phyloP scores from a whole-genome alignment of 2,329 filamentous ascomycete genomes.

The Sphaerulina vaccinii region DNA sequence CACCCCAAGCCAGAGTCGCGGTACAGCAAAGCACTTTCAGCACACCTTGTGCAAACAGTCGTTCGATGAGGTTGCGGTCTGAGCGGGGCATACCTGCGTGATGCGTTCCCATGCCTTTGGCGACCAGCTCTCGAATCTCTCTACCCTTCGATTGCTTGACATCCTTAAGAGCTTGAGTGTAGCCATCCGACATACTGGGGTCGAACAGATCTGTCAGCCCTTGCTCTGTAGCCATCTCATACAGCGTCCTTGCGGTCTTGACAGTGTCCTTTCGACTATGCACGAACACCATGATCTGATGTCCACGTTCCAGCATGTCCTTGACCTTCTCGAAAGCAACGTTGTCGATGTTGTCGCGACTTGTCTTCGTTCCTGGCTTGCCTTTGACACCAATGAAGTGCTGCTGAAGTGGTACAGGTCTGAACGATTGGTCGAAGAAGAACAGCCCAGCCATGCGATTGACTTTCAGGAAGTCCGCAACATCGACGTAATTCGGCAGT shows the following conservation, averaged over 20 bases:
- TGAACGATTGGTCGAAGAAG: constrained; percentile 95
- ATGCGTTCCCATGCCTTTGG: constrained; percentile 90
- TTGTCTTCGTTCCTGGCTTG: constrained; percentile 76
- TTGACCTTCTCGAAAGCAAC: constrained; percentile 91
- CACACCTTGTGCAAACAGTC: constrained; percentile 86
- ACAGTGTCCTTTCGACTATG: constrained; percentile 95
- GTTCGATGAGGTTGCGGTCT: constrained; percentile 93
- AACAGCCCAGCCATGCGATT: constrained; percentile 91
- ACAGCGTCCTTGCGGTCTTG: constrained; percentile 78
- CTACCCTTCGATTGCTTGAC: constrained; percentile 82
- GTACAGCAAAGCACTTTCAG: constrained; percentile 98
- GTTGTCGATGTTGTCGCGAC: constrained; percentile 83
- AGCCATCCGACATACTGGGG: constrained; percentile 72
- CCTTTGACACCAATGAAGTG: constrained; percentile 97
- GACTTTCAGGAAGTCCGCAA: constrained; percentile 94
- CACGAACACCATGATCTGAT: constrained; percentile 99
- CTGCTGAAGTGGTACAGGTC: constrained; percentile 92
- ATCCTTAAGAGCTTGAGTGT: constrained; percentile 75
- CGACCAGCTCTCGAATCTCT: constrained; percentile 83
- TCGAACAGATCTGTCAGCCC: constrained; percentile 80
- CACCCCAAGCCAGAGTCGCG: constrained; percentile 95
- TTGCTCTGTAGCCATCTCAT: constrained; percentile 82
- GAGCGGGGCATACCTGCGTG: constrained; percentile 95
- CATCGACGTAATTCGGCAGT: constrained; percentile 92
- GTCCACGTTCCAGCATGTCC: constrained; percentile 86